Percentiles rank a stretch among this genome's conserved stretches.
Conservation (phyloP, 768 basidiomycete genomes). For the Pleurotus giganteus region DNA sequence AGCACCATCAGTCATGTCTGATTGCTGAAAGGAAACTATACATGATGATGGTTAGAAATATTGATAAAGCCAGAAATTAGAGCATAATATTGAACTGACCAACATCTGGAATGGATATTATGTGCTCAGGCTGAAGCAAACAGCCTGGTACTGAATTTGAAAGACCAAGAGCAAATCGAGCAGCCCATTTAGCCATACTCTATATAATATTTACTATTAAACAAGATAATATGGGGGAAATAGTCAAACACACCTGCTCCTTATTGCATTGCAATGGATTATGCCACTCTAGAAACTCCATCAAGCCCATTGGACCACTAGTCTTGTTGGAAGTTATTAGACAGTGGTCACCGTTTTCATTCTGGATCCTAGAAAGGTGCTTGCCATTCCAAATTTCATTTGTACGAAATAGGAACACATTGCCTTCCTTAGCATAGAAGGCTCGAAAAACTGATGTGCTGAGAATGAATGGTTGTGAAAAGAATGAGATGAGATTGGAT, state of each 20-base stretch:
- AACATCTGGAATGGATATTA: slow-evolving; percentile 32
- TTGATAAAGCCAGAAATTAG: not conserved
- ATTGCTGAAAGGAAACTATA: slow-evolving; percentile 23
- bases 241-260: slow-evolving; percentile 33
- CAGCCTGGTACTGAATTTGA: slow-evolving; percentile 51
- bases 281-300: slow-evolving; percentile 43
- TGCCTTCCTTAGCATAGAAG: slow-evolving; percentile 60
- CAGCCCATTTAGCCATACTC: slow-evolving; percentile 49
- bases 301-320: slow-evolving; percentile 23
- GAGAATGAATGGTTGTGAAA: slow-evolving; percentile 51
- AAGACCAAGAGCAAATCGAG: slow-evolving; percentile 45
- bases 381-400: slow-evolving; percentile 37
- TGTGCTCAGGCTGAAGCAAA: slow-evolving; percentile 25
- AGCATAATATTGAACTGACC: slow-evolving; percentile 24
- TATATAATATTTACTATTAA: slow-evolving; percentile 18
- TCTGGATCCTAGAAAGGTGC: no score
- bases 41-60: slow-evolving; percentile 14
- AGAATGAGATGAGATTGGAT: slow-evolving; percentile 36
- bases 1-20: slow-evolving; percentile 41
- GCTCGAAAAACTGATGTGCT: slow-evolving; percentile 54
- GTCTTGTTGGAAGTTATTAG: no score
- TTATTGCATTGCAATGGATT: slow-evolving; percentile 38
- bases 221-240: no score
- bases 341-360: no score
- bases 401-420: slow-evolving; percentile 53